A percentile compares a stretch with the other conserved stretches of the same genome.
Evolutionary conservation across 352 stramenopile species (phyloP).

Genomic region (Phytophthora sp.): DNA sequence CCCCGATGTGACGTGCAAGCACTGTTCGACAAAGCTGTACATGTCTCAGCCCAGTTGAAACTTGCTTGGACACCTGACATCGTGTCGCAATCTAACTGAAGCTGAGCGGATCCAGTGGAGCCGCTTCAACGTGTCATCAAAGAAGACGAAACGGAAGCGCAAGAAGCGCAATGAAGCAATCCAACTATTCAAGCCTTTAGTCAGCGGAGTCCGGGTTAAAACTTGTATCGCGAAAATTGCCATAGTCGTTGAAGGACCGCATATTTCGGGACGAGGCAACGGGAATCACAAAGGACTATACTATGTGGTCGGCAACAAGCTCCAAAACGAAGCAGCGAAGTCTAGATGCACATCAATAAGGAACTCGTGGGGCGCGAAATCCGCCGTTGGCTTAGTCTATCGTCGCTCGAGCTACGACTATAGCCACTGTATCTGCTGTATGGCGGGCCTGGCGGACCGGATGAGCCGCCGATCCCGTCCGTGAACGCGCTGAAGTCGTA

Average conservation of each 20-base stretch:
- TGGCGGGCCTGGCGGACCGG: no score
- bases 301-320: constrained; percentile 5
- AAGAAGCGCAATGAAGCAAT: background rate
- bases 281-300: background rate
- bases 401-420: no score
- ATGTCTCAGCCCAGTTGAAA: background rate
- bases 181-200: background rate
- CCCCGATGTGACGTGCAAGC: background rate
- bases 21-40: background rate
- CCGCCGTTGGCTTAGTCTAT: no score
- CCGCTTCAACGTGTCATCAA: no score
- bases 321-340: background rate
- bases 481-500: no score
- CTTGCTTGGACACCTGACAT: background rate
- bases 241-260: background rate
- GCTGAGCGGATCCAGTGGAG: background rate
- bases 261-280: background rate
- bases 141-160: background rate
- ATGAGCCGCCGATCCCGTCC: no score
- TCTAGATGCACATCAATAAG: constrained; percentile 8
- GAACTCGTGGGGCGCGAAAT: background rate
- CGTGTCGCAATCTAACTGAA: background rate
- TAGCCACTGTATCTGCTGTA: no score
- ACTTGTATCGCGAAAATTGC: background rate
- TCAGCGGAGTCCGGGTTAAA: background rate